Evolutionary conservation across 2,329 filamentous ascomycete genomes (phyloP).

Genomic region (Trichothecium sympodiale): DNA sequence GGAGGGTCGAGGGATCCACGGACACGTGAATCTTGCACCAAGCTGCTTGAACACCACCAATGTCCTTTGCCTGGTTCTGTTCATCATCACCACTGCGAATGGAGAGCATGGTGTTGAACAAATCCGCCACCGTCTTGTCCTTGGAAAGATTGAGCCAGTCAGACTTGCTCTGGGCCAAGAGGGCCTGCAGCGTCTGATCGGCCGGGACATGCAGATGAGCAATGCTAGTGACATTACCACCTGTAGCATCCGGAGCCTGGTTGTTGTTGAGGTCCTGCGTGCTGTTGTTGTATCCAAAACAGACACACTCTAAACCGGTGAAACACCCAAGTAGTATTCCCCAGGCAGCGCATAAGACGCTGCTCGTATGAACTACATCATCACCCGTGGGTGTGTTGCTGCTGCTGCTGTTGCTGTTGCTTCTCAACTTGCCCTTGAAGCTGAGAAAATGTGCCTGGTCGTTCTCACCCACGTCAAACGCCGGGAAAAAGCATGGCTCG

Average conservation of each 20-base stretch:
- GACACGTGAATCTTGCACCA: constrained; percentile 9
- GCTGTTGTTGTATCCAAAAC: constrained; percentile 8
- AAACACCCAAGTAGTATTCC: constrained; percentile 9
- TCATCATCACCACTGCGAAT: constrained; percentile 17
- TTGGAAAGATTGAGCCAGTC: no score
- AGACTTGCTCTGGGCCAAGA: constrained; percentile 1
- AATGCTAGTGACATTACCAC: neutral
- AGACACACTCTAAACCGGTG: constrained; percentile 11
- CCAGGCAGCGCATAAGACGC: constrained; percentile 6
- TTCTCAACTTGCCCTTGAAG: constrained; percentile 1
- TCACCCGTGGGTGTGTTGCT: neutral
- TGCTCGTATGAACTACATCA: constrained; percentile 4
- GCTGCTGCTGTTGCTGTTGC: no score
- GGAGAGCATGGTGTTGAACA: constrained; percentile 35
- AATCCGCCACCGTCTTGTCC: constrained; percentile 8
- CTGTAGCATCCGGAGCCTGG: neutral
- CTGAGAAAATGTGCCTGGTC: constrained; percentile 2
- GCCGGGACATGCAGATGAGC: constrained; percentile 2
- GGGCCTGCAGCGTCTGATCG: constrained; percentile 1
- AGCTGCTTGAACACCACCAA: neutral
- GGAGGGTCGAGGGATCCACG: constrained; percentile 9
- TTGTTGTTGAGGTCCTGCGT: neutral
- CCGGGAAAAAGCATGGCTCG: constrained; percentile 10
- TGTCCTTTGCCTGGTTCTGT: neutral
- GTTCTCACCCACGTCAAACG: constrained; percentile 9